A percentile compares a stretch with the other conserved stretches of the same genome.
phyloP scores from a whole-genome alignment of 2,329 filamentous ascomycete species.

The Leptographium lundbergii region DNA sequence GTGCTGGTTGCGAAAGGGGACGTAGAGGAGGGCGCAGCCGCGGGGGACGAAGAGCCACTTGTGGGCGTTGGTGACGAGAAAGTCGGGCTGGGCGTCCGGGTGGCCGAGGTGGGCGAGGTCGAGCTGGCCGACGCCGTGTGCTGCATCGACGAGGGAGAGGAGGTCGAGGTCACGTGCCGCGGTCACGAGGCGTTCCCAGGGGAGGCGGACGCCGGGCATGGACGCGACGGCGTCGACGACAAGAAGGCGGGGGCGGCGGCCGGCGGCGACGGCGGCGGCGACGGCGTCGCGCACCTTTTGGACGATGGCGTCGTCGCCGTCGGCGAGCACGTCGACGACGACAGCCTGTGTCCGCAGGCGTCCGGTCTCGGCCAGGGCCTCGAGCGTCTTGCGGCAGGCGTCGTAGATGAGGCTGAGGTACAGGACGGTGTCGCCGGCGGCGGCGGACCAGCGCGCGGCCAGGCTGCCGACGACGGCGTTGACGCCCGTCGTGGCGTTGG shows the following conservation, averaged over 20 bases:
- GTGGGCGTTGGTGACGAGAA: conserved; percentile 60
- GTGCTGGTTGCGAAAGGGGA: conserved; percentile 52
- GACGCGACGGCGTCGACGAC: conserved; percentile 61
- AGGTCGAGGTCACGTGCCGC: conserved; percentile 44
- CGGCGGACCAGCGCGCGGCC: conserved; percentile 11
- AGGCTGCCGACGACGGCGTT: conserved; percentile 59
- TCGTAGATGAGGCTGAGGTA: conserved; percentile 57
- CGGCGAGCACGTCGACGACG: conserved; percentile 43
- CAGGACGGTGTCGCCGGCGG: conserved; percentile 49
- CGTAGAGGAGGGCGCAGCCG: conserved; percentile 56
- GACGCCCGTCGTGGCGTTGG: conserved; percentile 57
- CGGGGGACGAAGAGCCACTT: conserved; percentile 67
- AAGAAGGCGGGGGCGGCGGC: conserved; percentile 46
- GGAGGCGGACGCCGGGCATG: conserved; percentile 54
- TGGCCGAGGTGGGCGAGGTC: conserved; percentile 40
- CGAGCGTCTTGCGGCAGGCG: conserved; percentile 51
- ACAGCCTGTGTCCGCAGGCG: conserved; percentile 30
- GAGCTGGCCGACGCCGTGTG: conserved; percentile 61
- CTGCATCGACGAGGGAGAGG: conserved; percentile 55
- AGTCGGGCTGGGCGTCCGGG: conserved; percentile 47
- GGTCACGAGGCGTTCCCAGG: conserved; percentile 49
- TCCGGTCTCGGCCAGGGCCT: conserved; percentile 43
- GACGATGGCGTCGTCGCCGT: conserved; percentile 48
- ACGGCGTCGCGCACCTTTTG: conserved; percentile 39
- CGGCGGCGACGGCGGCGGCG: conserved; percentile 29